phyloP scores from a whole-genome alignment of 192 early-diverging fungal genomes.

The Coemansia sp. region DNA sequence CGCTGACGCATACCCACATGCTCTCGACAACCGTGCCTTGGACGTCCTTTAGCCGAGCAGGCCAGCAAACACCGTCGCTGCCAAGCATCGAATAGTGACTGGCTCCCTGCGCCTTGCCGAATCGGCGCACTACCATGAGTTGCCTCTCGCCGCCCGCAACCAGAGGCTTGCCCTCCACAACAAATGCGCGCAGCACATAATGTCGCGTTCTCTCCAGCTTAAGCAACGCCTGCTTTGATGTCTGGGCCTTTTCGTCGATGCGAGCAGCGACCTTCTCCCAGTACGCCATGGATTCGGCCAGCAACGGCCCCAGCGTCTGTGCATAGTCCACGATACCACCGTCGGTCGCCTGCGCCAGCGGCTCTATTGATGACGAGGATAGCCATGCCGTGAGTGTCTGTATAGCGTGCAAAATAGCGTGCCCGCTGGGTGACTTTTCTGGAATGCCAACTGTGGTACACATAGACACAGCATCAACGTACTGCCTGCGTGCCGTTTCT shows the following conservation, averaged over 20 bases:
- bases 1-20: conserved; percentile 45
- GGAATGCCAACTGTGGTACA: conserved; percentile 9
- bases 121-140: conserved; percentile 31
- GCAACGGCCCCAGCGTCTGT: neutral
- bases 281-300: neutral
- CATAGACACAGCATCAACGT: neutral
- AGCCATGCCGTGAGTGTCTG: conserved; percentile 1
- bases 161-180: conserved; percentile 7
- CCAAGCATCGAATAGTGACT: conserved; percentile 32
- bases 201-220: conserved; percentile 10
- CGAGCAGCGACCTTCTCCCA: conserved; percentile 14
- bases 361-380: neutral
- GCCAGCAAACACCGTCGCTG: conserved; percentile 22
- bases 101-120: conserved; percentile 17
- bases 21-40: conserved; percentile 33
- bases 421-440: neutral
- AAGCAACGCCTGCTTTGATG: neutral
- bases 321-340: neutral
- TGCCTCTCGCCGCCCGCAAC: neutral
- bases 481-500: neutral
- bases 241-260: neutral
- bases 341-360: neutral
- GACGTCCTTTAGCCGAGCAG: conserved; percentile 23
- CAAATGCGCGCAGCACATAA: conserved; percentile 33
- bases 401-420: conserved; percentile 6